Evolutionary conservation across 805 yeast species (phyloP).

Genomic region (Suhomyces faveliae): DNA sequence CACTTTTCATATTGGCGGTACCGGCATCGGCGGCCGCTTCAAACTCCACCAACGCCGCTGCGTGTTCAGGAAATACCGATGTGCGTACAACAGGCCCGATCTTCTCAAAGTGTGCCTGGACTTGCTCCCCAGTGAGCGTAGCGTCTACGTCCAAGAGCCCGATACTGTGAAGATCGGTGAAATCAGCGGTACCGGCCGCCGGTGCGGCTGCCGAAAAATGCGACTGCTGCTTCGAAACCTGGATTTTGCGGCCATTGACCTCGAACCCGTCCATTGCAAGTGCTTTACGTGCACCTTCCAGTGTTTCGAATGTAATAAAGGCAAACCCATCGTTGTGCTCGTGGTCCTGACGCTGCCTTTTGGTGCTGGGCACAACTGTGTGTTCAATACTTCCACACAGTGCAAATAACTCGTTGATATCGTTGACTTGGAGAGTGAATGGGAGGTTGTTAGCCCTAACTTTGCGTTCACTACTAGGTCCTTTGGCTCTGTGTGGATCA

Average conservation of each 20-base stretch:
- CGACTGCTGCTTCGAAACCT: conserved; percentile 31
- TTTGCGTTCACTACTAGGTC: conserved; percentile 53
- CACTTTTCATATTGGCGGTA: conserved; percentile 43
- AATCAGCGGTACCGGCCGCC: conserved; percentile 13
- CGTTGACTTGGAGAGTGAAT: conserved; percentile 39
- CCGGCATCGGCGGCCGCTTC: conserved; percentile 48
- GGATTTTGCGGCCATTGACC: conserved; percentile 47
- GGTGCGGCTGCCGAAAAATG: not conserved
- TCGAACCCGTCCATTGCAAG: conserved; percentile 38
- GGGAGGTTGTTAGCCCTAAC: conserved; percentile 54
- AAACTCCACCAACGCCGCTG: conserved; percentile 53
- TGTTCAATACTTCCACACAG: conserved; percentile 54
- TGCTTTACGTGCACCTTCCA: conserved; percentile 48
- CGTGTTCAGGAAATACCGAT: conserved; percentile 44
- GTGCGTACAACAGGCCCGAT: conserved; percentile 39
- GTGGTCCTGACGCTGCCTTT: conserved; percentile 17
- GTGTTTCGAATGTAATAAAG: conserved; percentile 50
- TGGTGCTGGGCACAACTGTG: conserved; percentile 44
- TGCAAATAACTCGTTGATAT: conserved; percentile 41
- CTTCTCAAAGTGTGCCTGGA: conserved; percentile 26
- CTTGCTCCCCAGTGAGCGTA: conserved; percentile 36
- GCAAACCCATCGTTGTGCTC: conserved; percentile 61
- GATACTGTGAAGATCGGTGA: conserved; percentile 19
- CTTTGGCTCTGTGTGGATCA: conserved; percentile 52
- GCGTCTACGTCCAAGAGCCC: conserved; percentile 27